Conservation (phyloP, 169 alveolate genomes). For the Plasmodium adleri region DNA sequence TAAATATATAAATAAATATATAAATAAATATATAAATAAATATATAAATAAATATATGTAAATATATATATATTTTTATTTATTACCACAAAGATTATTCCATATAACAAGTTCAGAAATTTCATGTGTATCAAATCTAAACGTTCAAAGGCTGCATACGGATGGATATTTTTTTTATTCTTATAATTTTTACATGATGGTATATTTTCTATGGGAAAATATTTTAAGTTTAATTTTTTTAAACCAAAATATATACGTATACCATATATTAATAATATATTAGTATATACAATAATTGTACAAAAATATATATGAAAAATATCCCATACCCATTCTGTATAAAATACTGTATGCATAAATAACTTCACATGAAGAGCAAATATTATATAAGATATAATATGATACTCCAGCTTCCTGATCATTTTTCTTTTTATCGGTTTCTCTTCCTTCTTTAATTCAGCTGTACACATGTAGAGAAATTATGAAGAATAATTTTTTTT, state of each 20-base stretch:
- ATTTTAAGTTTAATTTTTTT: conserved; percentile 31
- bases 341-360: conserved; percentile 22
- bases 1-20: background rate
- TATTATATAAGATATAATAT: conserved; percentile 33
- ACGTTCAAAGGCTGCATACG: conserved; percentile 47
- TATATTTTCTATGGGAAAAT: conserved; percentile 28
- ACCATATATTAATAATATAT: conserved; percentile 1
- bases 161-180: conserved; percentile 42
- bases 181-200: background rate
- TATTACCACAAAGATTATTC: conserved; percentile 38
- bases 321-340: conserved; percentile 48
- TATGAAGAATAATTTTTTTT: no score
- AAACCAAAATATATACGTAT: conserved; percentile 1
- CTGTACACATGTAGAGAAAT: no score
- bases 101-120: conserved; percentile 20
- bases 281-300: background rate
- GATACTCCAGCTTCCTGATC: conserved; percentile 59
- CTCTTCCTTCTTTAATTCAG: no score
- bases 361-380: conserved; percentile 52
- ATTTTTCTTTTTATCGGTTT: conserved; percentile 14
- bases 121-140: conserved; percentile 35
- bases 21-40: background rate
- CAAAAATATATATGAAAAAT: conserved; percentile 54
- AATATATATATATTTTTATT: background rate
- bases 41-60: background rate